phyloP scores from a whole-genome alignment of 1,139 yeast species.

The Hemisphaericaspora xylanilytica region DNA sequence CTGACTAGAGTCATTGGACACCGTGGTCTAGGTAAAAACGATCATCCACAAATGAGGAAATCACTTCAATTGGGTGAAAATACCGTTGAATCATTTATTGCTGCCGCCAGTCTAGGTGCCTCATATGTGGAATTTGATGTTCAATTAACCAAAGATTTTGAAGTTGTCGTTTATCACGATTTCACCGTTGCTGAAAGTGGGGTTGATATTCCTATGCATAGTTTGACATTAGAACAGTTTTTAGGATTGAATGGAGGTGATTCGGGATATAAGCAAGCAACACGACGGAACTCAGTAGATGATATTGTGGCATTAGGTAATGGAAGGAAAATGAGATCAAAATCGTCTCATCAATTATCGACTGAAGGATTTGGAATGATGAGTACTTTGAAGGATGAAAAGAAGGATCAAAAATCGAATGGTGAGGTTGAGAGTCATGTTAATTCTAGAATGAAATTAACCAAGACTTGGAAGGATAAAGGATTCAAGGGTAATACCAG shows the following conservation, averaged over 20 bases:
- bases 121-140: slow-evolving; percentile 95
- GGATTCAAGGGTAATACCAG: slow-evolving; percentile 91
- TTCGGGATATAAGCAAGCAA: slow-evolving; percentile 14
- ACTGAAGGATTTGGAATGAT: slow-evolving; percentile 19
- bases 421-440: slow-evolving; percentile 39
- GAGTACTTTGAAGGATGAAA: slow-evolving; percentile 18
- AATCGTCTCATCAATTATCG: slow-evolving; percentile 38
- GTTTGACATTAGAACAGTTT: slow-evolving; percentile 86
- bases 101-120: slow-evolving; percentile 94
- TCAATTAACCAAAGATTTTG: slow-evolving; percentile 87
- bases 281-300: slow-evolving; percentile 29
- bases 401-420: slow-evolving; percentile 29
- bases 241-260: slow-evolving; percentile 52
- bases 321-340: slow-evolving; percentile 41
- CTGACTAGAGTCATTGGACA: slow-evolving; percentile 95
- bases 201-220: slow-evolving; percentile 94
- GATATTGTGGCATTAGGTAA: slow-evolving; percentile 36
- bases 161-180: slow-evolving; percentile 95
- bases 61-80: slow-evolving; percentile 94
- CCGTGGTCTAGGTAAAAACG: slow-evolving; percentile 91
- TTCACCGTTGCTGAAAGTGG: slow-evolving; percentile 95
- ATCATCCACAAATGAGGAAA: slow-evolving; percentile 48
- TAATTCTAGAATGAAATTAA: slow-evolving; percentile 73
- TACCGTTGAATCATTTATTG: slow-evolving; percentile 91
- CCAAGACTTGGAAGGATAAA: slow-evolving; percentile 81